Base-by-base conservation (phyloP, 768 basidiomycete genomes). In the Asterophora parasitica region DNA sequence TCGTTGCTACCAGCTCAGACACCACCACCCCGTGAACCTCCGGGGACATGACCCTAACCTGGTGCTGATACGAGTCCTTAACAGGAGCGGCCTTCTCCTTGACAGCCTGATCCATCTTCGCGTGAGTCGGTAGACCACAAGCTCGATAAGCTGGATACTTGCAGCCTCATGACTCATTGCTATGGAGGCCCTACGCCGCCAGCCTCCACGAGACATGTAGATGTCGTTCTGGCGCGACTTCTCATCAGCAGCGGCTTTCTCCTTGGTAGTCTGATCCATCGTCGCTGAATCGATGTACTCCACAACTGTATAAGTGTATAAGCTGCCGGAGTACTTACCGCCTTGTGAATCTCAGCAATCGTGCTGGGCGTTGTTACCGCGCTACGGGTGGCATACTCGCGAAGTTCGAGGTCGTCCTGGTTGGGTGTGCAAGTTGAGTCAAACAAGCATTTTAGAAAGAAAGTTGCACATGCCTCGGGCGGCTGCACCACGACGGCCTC, bases 321-420 rank as follows among this genome's bases (percentile, higher is more conserved):
- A n/a, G n/a, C n/a, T n/a, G n/a, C n/a, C n/a, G n/a, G 31, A 54
- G 44, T 23, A 76, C 87, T 54, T 68, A 92, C 92, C 44, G 77
- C 76, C 65, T 89, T 83, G 58, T 94, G 93, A 28, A 97, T 78
- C 54, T 92, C 83, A 35, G 93, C 88, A 57, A 96, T 82, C 4
- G 92, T 96, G 26, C 85, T 75, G 4, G 93, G 93, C 7, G 86
- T 90, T 43, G 83, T 81, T 20, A 84, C 76, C n/a, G n/a, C n/a
- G 58, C 83, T 83, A 42, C 91, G 81, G 35, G 76, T 67, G 34
- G 82, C 62, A 95, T 94, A 97, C 61, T 79, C 79, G 43, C 93
- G 87, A 37, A 94, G 74, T 60, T 97, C 95, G 46, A 94, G 79
- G 42, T 96, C 74, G 68, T 97, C 94, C 93, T 97, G n/a, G n/a